Base-by-base conservation (phyloP, 768 basidiomycete genomes). In the Tephrocybe sp. region DNA sequence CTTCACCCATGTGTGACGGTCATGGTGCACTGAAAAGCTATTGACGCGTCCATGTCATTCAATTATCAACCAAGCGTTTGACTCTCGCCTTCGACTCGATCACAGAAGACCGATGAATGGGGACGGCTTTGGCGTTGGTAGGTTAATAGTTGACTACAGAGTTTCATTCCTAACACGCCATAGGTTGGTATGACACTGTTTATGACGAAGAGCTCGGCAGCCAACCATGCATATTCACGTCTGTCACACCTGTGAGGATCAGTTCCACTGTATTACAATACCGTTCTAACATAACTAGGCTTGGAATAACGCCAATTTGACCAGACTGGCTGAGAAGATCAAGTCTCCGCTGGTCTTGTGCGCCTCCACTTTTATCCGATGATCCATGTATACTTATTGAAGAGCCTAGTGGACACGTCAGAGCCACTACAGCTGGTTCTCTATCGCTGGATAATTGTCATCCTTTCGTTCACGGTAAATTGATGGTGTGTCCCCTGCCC, bases 1-100 rank as follows among this genome's bases (percentile, higher is more conserved):
- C 32, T 57, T 23, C 30, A 38, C 28, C 61, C 39, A n/a, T n/a
- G n/a, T 52, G 30, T 25, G 23, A 47, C 47, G 11, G 32, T 44
- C 41, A 47, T 20, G 15, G 45, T 26, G 26, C 50, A 5, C 6
- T 17, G 17, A 15, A 12, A 58, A 92, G 81, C 81, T 98, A n/a
- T 78, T 98, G 59, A 98, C 95, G 38, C 80, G 90, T 42, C 96
- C 96, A 45, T 86, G 87, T 54, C 96, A 98, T 72, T 93, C 90
- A 3, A 97, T 98, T 72, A 97, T 95, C 67, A 96, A 96, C 67
- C 93, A 97, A 72, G 93, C 96, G 0, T 95, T 93, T 62, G 96
- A 98, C 71, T 95, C 93, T 18, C 81, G 95, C 7, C 76, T 99
- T 26, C 83, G 96, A 17, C 67, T 93, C 46, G 91, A 93, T 62